Conservation (phyloP, 1,284 basidiomycete genomes). For the Melampsora larici-populina region DNA sequence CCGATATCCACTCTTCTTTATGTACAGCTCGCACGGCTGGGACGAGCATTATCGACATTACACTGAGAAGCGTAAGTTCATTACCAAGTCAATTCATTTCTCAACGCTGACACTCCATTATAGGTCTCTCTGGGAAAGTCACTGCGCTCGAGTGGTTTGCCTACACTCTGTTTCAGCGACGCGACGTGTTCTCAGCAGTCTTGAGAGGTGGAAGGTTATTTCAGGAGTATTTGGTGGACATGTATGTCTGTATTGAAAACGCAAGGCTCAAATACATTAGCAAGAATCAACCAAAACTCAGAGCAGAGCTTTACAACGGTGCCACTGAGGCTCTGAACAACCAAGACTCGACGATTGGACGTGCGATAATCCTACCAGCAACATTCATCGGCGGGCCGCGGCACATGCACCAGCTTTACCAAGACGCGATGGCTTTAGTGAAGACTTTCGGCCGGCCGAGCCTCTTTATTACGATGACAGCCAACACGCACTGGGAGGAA, state of each 20-base stretch:
- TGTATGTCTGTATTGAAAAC: no score
- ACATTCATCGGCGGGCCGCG: conserved; percentile 54
- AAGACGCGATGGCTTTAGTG: conserved; percentile 55
- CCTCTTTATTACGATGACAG: conserved; percentile 56
- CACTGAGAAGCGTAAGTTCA: background rate
- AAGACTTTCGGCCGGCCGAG: conserved; percentile 51
- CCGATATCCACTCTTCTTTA: no score
- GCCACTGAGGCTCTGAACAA: background rate
- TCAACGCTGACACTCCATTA: no score
- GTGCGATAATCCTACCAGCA: conserved; percentile 52
- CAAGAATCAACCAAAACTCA: no score
- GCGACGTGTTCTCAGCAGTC: no score
- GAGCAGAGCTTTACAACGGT: no score
- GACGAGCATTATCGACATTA: background rate
- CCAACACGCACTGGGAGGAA: conserved; percentile 55
- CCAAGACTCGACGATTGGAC: conserved; percentile 42
- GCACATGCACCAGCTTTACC: conserved; percentile 52
- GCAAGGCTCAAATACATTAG: background rate
- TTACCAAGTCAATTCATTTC: background rate
- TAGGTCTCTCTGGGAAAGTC: no score
- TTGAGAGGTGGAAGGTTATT: no score
- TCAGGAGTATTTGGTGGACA: no score
- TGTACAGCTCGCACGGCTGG: no score
- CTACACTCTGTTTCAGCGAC: background rate
- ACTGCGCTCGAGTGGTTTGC: background rate